phyloP scores from a whole-genome alignment of 495 filamentous ascomycete genomes.

The Hypoxylon lienhwacheense region DNA sequence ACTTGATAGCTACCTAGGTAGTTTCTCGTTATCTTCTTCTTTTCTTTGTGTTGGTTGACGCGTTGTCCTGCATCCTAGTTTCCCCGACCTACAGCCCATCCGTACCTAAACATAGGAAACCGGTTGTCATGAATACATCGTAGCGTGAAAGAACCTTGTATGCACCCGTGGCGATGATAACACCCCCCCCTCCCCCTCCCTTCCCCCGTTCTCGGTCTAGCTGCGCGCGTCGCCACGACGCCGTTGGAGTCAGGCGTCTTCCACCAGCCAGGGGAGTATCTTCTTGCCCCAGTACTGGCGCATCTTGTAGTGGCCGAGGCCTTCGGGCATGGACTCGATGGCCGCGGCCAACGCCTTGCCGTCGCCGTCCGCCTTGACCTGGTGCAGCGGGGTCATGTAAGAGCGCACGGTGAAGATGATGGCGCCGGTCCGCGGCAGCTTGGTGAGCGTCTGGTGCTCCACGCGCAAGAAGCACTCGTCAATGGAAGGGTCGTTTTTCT shows the following conservation, averaged over 20 bases:
- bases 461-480: constrained; percentile 52
- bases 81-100: too few species aligned
- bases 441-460: constrained; percentile 72
- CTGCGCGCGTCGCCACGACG: too few species aligned
- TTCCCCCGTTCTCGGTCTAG: too few species aligned
- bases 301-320: constrained; percentile 64
- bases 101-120: too few species aligned
- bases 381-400: constrained; percentile 64
- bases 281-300: constrained; percentile 57
- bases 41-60: too few species aligned
- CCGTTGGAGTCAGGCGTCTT: constrained; percentile 4
- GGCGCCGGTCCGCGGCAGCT: constrained; percentile 63
- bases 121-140: too few species aligned
- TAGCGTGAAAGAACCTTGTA: too few species aligned
- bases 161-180: too few species aligned
- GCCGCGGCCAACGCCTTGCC: constrained; percentile 62
- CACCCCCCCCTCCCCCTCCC: too few species aligned
- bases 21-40: too few species aligned
- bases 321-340: constrained; percentile 63
- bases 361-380: constrained; percentile 65
- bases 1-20: too few species aligned
- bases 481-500: constrained; percentile 13
- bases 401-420: constrained; percentile 72
- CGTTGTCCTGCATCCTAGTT: too few species aligned
- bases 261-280: constrained; percentile 20